Evolutionary conservation across 352 stramenopile genomes (phyloP), one percentile per base, ranked within the genome.

Genomic region (Phytophthora colocasiae): DNA sequence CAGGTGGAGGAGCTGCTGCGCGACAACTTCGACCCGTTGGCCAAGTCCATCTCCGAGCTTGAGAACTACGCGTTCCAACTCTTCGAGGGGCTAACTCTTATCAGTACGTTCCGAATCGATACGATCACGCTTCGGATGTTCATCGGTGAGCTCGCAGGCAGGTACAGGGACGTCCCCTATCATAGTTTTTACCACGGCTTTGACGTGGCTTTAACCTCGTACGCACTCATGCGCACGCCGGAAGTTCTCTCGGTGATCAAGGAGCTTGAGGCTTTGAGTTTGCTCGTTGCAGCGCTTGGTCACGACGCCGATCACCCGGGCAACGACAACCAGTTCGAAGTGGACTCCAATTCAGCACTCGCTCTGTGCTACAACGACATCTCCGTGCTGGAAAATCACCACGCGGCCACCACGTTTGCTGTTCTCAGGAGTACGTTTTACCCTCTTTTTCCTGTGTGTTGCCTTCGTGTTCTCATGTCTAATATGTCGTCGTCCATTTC

Each of bases 351-450:
- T 55, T 94, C 88, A 10, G 38, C 69, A 5, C 72, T 97, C 11
- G 91, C 91, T 6, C 69, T 97, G 12, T 91, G 83, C 50, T 97
- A 97, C 81, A 97, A 97, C 57, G 89, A 97, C 66, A 82, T 90
- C 11, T 95, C 87, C 3, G 91, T 97, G 22, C 77, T 97, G 1
- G 91, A 97, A 68, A 96, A 95, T 26, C 86, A 97, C 58, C 89
- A 97, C 53, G 78, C 84, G 32, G 85, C 85, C n/a, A 89, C 74
- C 11, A 95, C 87, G 0, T 96, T 94, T 32, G 56, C 65, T 7
- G 77, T 93, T 10, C 66, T 96, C 11, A 69, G 63, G 43, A 63
- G 78, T 87, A 66, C 61, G 80, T 83, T 36, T 36, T 14, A 12
- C 31, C 31, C 8, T 12, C 9, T 26, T 3, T 50, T 26, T 40